Evolutionary conservation across 768 basidiomycete genomes (phyloP).

Genomic region (Mycena chlorophos): DNA sequence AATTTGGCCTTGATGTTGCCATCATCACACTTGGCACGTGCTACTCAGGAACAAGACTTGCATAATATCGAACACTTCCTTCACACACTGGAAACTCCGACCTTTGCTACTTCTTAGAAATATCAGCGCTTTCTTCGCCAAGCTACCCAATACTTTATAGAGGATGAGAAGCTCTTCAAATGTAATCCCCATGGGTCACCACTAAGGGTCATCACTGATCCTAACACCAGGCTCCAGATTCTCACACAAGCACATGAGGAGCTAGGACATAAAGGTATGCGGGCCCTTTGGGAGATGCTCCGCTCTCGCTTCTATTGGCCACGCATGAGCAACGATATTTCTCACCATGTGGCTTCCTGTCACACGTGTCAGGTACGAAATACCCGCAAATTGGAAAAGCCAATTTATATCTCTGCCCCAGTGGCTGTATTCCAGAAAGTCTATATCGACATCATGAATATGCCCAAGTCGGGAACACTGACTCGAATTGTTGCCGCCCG

Average conservation of each 20-base stretch:
- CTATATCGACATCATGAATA: slow-evolving; percentile 23
- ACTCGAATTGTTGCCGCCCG: not conserved
- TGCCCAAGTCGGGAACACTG: slow-evolving; percentile 19
- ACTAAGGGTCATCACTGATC: slow-evolving; percentile 6
- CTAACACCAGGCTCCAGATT: slow-evolving; percentile 3
- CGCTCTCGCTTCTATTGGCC: slow-evolving; percentile 28
- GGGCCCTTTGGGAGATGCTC: slow-evolving; percentile 8
- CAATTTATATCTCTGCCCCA: slow-evolving; percentile 4
- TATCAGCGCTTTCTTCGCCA: slow-evolving; percentile 8
- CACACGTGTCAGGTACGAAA: no score
- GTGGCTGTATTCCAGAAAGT: slow-evolving; percentile 11
- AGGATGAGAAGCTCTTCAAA: slow-evolving; percentile 9
- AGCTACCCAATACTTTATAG: slow-evolving; percentile 12
- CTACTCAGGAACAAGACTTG: not conserved
- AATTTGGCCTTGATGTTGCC: not conserved
- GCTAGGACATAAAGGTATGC: slow-evolving; percentile 26
- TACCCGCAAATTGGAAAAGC: slow-evolving; percentile 12
- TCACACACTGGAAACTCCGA: slow-evolving; percentile 10
- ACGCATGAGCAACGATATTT: slow-evolving; percentile 14
- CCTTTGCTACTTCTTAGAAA: not conserved
- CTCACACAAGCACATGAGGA: slow-evolving; percentile 17
- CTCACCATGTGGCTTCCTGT: slow-evolving; percentile 28
- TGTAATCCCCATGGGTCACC: not conserved
- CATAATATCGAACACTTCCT: slow-evolving; percentile 19
- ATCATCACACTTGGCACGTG: not conserved